Percentiles rank a stretch among this genome's conserved stretches.
Conservation (phyloP, 2,329 filamentous ascomycete genomes). For the Dactylellina parvicollis region DNA sequence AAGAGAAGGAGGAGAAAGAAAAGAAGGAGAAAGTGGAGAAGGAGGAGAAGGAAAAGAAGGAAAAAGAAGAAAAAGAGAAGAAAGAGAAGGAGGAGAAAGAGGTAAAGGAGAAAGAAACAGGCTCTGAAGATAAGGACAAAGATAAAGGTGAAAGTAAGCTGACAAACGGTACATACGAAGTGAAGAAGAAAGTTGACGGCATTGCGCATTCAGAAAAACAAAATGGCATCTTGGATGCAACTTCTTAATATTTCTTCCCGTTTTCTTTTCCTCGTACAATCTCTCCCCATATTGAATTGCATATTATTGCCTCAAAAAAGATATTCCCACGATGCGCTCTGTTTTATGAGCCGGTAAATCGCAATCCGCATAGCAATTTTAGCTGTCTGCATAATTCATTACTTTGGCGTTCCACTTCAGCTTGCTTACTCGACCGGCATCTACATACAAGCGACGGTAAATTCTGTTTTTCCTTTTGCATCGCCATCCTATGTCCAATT, state of each 20-base stretch:
- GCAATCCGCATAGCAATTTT: background rate
- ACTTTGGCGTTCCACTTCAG: background rate
- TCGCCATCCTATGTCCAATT: background rate
- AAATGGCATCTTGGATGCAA: background rate
- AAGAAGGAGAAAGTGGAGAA: slow-evolving; percentile 60
- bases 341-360: background rate
- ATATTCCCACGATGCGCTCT: too few relatives aligned
- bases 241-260: too few relatives aligned
- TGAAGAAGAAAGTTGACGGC: slow-evolving; percentile 10
- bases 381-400: background rate
- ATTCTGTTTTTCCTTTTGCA: background rate
- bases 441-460: background rate
- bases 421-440: background rate
- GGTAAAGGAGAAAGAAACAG: slow-evolving; percentile 60
- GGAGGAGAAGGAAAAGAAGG: slow-evolving; percentile 66
- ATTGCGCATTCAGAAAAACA: background rate
- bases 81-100: slow-evolving; percentile 60
- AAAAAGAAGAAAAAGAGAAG: slow-evolving; percentile 58
- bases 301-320: background rate
- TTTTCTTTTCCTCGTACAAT: too few relatives aligned
- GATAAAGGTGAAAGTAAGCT: slow-evolving; percentile 14
- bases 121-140: slow-evolving; percentile 61
- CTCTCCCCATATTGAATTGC: too few relatives aligned
- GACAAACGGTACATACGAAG: slow-evolving; percentile 28
- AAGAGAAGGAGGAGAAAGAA: slow-evolving; percentile 61